Conservation (phyloP, 305 asterid genomes). For the Fraxinus latifolia region DNA sequence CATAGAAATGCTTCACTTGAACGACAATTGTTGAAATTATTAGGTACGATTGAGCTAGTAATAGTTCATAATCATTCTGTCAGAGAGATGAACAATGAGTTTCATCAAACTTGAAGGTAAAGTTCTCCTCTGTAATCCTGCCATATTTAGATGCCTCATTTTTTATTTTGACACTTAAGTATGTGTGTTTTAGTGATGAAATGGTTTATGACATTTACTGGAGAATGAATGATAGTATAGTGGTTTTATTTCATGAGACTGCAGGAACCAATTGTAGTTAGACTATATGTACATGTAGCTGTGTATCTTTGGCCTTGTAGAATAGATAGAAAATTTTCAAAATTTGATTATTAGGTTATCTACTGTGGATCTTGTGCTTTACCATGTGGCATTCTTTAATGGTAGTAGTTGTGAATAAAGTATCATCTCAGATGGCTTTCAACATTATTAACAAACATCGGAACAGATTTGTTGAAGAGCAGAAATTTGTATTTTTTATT, state of each 20-base stretch:
- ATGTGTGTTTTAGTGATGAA: background rate
- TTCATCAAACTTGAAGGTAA: slow-evolving; percentile 29
- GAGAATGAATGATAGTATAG: background rate
- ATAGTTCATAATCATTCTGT: slow-evolving; percentile 10
- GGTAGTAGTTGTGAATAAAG: background rate
- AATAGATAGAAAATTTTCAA: background rate
- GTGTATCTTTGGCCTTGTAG: background rate
- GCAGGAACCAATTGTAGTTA: background rate
- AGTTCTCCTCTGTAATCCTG: background rate
- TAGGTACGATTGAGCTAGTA: slow-evolving; percentile 19
- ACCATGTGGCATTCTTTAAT: background rate
- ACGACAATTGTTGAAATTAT: slow-evolving; percentile 17
- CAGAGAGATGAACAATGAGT: slow-evolving; percentile 16
- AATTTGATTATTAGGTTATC: background rate
- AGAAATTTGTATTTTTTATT: background rate
- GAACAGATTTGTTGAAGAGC: background rate
- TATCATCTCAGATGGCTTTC: background rate
- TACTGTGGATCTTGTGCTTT: background rate
- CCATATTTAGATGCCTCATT: background rate
- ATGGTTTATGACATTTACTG: background rate
- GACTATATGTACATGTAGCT: background rate
- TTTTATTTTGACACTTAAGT: background rate
- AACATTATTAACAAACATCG: background rate
- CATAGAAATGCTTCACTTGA: slow-evolving; percentile 14
- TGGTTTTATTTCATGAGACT: background rate